Percentiles rank a stretch among this genome's conserved stretches.
phyloP scores from a whole-genome alignment of 345 rosid species.

The Eucalyptus polybractea region DNA sequence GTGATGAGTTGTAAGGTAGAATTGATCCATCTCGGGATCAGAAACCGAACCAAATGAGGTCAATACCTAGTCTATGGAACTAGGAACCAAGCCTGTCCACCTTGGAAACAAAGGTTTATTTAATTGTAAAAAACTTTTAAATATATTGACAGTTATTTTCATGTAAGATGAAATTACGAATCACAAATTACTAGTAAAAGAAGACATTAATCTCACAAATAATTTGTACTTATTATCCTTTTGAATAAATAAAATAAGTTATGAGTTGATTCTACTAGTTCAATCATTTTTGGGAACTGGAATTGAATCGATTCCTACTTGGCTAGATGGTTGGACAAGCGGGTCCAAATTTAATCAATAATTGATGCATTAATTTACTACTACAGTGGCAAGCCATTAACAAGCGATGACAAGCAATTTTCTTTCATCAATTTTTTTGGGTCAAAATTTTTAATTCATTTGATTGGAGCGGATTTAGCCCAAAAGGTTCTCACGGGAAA shows the following conservation, averaged over 20 bases:
- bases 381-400: neutral
- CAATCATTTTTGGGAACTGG: accelerated
- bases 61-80: neutral
- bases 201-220: neutral
- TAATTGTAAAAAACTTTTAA: neutral
- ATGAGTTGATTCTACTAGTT: neutral
- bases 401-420: neutral
- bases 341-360: neutral
- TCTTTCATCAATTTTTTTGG: too few relatives aligned
- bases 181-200: neutral
- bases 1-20: neutral
- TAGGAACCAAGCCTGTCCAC: accelerated
- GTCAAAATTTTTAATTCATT: neutral
- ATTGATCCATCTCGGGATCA: accelerated
- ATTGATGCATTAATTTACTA: neutral
- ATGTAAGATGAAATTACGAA: neutral
- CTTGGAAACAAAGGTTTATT: neutral
- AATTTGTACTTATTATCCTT: neutral
- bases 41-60: neutral
- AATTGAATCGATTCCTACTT: neutral
- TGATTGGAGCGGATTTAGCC: neutral
- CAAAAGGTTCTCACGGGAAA: neutral
- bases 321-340: neutral
- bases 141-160: neutral
- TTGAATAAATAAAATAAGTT: neutral